A percentile compares a stretch with the other conserved stretches of the same genome.
Conservation (phyloP, 2,329 filamentous ascomycete genomes). For the Orbilia ellipsospora region DNA sequence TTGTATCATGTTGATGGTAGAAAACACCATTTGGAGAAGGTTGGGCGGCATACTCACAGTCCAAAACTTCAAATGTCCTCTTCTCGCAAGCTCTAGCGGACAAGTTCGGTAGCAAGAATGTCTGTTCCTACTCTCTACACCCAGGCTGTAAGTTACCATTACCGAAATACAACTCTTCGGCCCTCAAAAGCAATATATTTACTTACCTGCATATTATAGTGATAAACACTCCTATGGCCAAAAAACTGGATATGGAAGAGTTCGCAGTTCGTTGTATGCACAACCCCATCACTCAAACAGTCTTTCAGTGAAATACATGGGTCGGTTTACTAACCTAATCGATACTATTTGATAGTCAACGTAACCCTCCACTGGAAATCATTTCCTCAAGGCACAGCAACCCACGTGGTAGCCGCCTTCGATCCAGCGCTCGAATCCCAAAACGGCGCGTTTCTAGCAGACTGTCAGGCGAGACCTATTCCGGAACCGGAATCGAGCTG, state of each 20-base stretch:
- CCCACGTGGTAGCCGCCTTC: constrained; percentile 64
- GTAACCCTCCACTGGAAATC: constrained; percentile 61
- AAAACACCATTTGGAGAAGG: constrained; percentile 61
- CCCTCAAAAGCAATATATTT: background rate
- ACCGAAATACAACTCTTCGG: background rate
- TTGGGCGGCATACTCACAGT: constrained; percentile 67
- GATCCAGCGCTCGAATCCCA: constrained; percentile 62
- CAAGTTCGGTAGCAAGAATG: constrained; percentile 60
- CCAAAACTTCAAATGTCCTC: constrained; percentile 68
- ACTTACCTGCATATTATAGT: constrained; percentile 16
- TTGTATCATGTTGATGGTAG: background rate
- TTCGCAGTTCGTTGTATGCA: constrained; percentile 22
- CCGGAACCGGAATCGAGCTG: constrained; percentile 55
- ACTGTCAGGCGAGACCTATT: constrained; percentile 49
- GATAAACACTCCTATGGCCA: constrained; percentile 56
- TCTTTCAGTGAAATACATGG: background rate
- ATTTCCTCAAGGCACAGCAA: constrained; percentile 62
- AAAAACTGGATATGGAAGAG: constrained; percentile 57
- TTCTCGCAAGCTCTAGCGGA: constrained; percentile 64
- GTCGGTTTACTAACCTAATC: background rate
- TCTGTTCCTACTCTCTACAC: constrained; percentile 64
- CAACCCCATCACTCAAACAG: background rate
- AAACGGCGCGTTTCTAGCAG: constrained; percentile 38
- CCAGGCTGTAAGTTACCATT: constrained; percentile 61
- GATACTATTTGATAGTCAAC: constrained; percentile 22